Conservation (phyloP, 805 yeast species). For the Kazachstania psychrophila region DNA sequence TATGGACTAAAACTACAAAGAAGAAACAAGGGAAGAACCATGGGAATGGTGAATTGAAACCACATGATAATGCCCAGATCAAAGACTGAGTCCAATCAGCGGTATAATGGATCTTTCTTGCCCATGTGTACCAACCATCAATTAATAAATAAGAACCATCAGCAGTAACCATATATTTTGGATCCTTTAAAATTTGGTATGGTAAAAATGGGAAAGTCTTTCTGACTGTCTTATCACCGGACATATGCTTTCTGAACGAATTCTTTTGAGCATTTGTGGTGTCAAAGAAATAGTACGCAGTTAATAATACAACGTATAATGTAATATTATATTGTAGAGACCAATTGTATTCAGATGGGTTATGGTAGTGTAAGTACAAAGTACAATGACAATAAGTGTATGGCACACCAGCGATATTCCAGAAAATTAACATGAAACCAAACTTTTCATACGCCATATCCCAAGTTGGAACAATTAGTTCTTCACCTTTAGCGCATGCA, state of each 20-base stretch:
- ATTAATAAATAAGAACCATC: conserved; percentile 78
- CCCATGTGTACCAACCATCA: conserved; percentile 92
- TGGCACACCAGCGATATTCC: conserved; percentile 99
- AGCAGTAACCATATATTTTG: conserved; percentile 73
- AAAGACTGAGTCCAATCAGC: conserved; percentile 85
- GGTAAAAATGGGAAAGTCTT: conserved; percentile 93
- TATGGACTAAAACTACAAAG: conserved; percentile 76
- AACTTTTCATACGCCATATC: conserved; percentile 99
- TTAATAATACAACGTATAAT: conserved; percentile 47
- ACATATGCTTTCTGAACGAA: conserved; percentile 71
- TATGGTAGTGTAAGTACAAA: conserved; percentile 69
- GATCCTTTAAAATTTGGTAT: conserved; percentile 69
- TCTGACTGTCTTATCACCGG: conserved; percentile 70
- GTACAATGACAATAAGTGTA: conserved; percentile 95
- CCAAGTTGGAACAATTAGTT: conserved; percentile 95
- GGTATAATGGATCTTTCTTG: conserved; percentile 90
- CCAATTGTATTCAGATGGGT: conserved; percentile 77
- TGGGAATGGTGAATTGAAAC: conserved; percentile 79
- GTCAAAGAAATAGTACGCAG: conserved; percentile 87
- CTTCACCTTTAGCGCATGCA: conserved; percentile 97
- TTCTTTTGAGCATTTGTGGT: conserved; percentile 93
- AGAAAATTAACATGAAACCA: conserved; percentile 97
- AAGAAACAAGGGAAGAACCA: conserved; percentile 95
- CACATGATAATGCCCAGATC: conserved; percentile 89
- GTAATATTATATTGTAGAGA: conserved; percentile 48